These are phyloP conservation scores for Calcarisporium arbuscula DNA, from an alignment of 2,329 filamentous ascomycete species.

Conservation along the genomic window DNA sequence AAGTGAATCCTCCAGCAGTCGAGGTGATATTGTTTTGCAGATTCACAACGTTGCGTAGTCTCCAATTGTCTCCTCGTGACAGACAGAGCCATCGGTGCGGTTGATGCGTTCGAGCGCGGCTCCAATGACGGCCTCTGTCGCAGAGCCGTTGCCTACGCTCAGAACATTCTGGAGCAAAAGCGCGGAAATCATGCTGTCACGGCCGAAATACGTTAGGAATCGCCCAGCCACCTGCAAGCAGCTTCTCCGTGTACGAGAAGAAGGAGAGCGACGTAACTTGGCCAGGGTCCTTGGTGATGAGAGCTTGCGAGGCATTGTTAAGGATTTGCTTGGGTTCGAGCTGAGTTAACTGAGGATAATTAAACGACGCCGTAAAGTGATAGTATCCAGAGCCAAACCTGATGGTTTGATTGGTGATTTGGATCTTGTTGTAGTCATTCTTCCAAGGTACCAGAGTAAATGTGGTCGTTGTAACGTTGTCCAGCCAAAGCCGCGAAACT, in stretches of 20 bases:
- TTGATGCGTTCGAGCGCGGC: slow-evolving; percentile 57
- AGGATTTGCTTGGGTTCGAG: slow-evolving; percentile 44
- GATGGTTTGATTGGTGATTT: slow-evolving; percentile 35
- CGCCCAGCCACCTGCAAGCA: slow-evolving; percentile 60
- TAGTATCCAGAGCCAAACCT: slow-evolving; percentile 49
- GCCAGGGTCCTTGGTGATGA: slow-evolving; percentile 38
- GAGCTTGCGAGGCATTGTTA: slow-evolving; percentile 35
- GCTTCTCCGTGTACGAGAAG: slow-evolving; percentile 56
- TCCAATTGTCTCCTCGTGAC: slow-evolving; percentile 59
- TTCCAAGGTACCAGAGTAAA: slow-evolving; percentile 38
- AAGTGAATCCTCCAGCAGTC: slow-evolving; percentile 47
- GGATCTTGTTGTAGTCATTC: slow-evolving; percentile 21
- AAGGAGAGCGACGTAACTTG: slow-evolving; percentile 52
- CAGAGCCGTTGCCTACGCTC: slow-evolving; percentile 45
- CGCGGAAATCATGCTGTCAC: slow-evolving; percentile 57
- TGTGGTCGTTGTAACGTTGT: slow-evolving; percentile 51
- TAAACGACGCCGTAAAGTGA: slow-evolving; percentile 50
- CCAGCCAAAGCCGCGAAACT: slow-evolving; percentile 52
- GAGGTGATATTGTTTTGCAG: slow-evolving; percentile 44
- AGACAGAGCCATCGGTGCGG: slow-evolving; percentile 51
- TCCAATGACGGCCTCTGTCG: slow-evolving; percentile 55
- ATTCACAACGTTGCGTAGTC: slow-evolving; percentile 59
- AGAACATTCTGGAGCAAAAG: slow-evolving; percentile 53
- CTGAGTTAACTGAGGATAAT: slow-evolving; percentile 56
- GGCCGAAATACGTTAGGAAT: slow-evolving; percentile 61